A percentile compares a stretch with the other conserved stretches of the same genome.
Conservation (phyloP, 192 early-diverging fungal species). For the Entomortierella parvispora region DNA sequence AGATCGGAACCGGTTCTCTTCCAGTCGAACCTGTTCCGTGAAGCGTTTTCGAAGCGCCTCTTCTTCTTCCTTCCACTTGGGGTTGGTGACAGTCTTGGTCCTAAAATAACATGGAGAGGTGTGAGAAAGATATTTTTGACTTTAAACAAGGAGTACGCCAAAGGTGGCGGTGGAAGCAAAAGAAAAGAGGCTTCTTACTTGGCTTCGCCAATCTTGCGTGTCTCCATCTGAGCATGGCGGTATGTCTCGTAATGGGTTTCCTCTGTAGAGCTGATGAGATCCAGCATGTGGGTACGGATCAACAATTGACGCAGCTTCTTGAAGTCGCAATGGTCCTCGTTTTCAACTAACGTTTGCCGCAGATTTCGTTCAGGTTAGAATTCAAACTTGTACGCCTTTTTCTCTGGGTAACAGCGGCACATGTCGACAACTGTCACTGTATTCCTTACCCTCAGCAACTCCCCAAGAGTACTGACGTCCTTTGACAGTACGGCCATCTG, state of each 20-base stretch:
- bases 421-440: too few relatives aligned
- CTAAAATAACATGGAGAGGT: too few relatives aligned
- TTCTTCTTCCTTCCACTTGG: slow-evolving; percentile 98
- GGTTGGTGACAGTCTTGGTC: slow-evolving; percentile 79
- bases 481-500: slow-evolving; percentile 88
- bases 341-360: too few relatives aligned
- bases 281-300: slow-evolving; percentile 97
- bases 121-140: neutral
- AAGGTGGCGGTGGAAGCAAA: too few relatives aligned
- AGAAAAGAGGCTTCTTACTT: slow-evolving; percentile 58
- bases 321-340: slow-evolving; percentile 98
- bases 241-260: slow-evolving; percentile 96
- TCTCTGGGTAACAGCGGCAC: too few relatives aligned
- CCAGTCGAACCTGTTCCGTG: slow-evolving; percentile 95
- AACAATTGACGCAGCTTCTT: slow-evolving; percentile 96
- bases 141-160: neutral
- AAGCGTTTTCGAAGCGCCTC: slow-evolving; percentile 93
- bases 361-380: too few relatives aligned
- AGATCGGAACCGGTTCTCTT: slow-evolving; percentile 97
- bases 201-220: slow-evolving; percentile 88
- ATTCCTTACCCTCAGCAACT: slow-evolving; percentile 85
- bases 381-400: too few relatives aligned
- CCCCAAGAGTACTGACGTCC: slow-evolving; percentile 98
- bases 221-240: slow-evolving; percentile 87
- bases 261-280: slow-evolving; percentile 93